Evolutionary conservation across 768 basidiomycete genomes (phyloP), one percentile per base, ranked within the genome.

Genomic region (Mycena polygramma): DNA sequence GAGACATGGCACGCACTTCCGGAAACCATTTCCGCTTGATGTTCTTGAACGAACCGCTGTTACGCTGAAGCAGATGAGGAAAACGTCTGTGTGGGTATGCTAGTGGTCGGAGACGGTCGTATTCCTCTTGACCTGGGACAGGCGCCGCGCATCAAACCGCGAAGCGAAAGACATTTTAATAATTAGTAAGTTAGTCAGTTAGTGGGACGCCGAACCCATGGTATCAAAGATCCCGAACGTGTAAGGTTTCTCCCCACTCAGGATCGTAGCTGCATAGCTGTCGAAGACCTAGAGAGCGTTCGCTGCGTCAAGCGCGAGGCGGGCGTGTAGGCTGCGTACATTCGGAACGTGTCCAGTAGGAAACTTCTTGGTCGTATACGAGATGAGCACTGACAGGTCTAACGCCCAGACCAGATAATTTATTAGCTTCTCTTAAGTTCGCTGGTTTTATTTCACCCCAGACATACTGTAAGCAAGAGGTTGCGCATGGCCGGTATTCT

Each of bases 11-110:
- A 98, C 97, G 58, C 98, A 99, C 97, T 85, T 99, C 98, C 7
- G 98, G 98, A 89, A 99, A 98, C 98, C 98, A 99, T 81, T 99
- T 99, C 85, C 99, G 97, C 89, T 98, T 99, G 78, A 99, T 97
- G 92, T 99, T 99, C 83, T 99, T 98, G 79, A 98, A 99, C 57
- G 96, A 97, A 35, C 98, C 97, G 94, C 96, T 49, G 97, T 98
- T 76, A 99, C 98, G 79, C 95, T 97, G 88, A 99, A 99, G 84
- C 98, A 99, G 75, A 99, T 97, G 67, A 99, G 88, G 89, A 99
- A 99, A 67, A 99, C 98, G 78, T 99, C 98, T 99, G 84, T 99
- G 98, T 39, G 98, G 98, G 88, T 99, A 99, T 79, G 97, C 98
- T 84, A 99, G 85, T 77, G 98, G 98, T 76, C 98, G 94, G 74